Evolutionary conservation across 2,329 filamentous ascomycete genomes (phyloP), one percentile per base, ranked within the genome.

Genomic region (Madurella fahalii): DNA sequence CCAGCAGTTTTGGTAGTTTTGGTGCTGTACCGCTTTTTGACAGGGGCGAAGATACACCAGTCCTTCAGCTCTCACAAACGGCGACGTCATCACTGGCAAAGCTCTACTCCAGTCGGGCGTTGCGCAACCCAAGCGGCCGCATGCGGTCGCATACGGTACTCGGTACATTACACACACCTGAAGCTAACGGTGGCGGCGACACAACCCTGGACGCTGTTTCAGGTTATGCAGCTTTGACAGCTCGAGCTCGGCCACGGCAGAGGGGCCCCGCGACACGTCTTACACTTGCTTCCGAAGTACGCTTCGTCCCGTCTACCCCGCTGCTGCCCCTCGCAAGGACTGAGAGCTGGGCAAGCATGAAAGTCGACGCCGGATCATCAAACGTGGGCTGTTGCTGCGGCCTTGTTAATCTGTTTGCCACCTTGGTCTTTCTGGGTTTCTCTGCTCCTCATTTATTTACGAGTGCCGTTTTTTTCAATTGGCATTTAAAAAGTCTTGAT

Each of bases 321-420:
- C 54, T 46, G 31, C 39, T 42, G 40, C 49, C 53, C 49, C 45
- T 50, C 49, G n/a, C 45, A 7, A 25, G 7, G 25, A 25, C 16
- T 37, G 17, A 15, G 17, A 15, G 18, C n/a, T 37, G 39, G 30
- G 50, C 53, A 53, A 20, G 50, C 53, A 53, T 50, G 43, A 56
- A 51, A 39, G 31, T 40, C 39, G 12, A 30, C 13, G 47, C 43
- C 12, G 5, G 49, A 57, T 57, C 54, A 57, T 57, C 54, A 57
- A 53, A 57, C 50, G 12, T 25, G 16, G 40, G 45, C 18, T 47
- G 37, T 34, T 47, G 46, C 20, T 53, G 40, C 40, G 34, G 17
- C 11, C 40, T 31, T 40, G 53, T 43, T 42, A 44, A 56, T 56
- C 53, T 42, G 20, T 25, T 56, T n/a, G 49, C 53, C 48, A 52